These are phyloP conservation scores for Candida suzukii DNA, from an alignment of 805 yeast genomes.

Conservation along the genomic window DNA sequence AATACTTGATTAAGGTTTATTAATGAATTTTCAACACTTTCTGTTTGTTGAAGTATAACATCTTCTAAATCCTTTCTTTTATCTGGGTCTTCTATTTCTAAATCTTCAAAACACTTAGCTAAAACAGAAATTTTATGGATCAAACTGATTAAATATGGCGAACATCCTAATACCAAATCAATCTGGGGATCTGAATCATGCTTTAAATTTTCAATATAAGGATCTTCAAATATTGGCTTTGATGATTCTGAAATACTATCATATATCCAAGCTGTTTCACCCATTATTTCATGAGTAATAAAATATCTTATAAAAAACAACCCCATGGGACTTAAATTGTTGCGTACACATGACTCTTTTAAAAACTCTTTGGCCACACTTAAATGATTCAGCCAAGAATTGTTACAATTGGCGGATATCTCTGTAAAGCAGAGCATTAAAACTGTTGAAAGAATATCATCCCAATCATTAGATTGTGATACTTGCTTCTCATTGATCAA, in stretches of 20 bases:
- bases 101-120: slow-evolving; percentile 29
- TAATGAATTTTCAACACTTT: slow-evolving; percentile 10
- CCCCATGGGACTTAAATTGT: slow-evolving; percentile 24
- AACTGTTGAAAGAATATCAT: slow-evolving; percentile 32
- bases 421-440: slow-evolving; percentile 34
- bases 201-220: slow-evolving; percentile 24
- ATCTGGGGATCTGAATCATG: slow-evolving; percentile 27
- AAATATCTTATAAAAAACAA: slow-evolving; percentile 31
- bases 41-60: slow-evolving; percentile 16
- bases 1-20: background rate
- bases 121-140: slow-evolving; percentile 30
- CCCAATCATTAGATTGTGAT: slow-evolving; percentile 25
- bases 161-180: slow-evolving; percentile 33
- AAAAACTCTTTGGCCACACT: slow-evolving; percentile 31
- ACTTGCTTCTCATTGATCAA: slow-evolving; percentile 21
- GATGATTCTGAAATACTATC: slow-evolving; percentile 8
- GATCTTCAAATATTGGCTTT: slow-evolving; percentile 21
- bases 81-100: slow-evolving; percentile 18
- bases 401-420: slow-evolving; percentile 33
- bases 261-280: slow-evolving; percentile 33
- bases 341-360: slow-evolving; percentile 17
- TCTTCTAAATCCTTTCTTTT: slow-evolving; percentile 8
- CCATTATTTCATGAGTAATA: slow-evolving; percentile 36
- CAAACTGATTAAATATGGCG: slow-evolving; percentile 29
- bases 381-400: slow-evolving; percentile 30